phyloP scores from a whole-genome alignment of 768 basidiomycete species.

The Amanita inopinata region DNA sequence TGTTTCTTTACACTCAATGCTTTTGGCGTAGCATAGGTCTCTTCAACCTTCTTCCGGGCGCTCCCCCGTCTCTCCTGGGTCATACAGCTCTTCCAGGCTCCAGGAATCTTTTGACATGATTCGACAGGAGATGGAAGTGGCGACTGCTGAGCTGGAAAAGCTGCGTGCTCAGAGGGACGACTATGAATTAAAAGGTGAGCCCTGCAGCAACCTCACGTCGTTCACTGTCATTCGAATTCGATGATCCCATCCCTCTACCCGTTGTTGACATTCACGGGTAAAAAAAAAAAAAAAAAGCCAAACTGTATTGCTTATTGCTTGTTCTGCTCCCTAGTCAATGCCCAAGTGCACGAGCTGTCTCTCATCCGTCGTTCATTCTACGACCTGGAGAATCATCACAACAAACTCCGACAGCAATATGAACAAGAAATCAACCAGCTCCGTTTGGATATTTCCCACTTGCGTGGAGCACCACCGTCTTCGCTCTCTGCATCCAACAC shows the following conservation, averaged over 20 bases:
- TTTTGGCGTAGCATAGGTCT: constrained; percentile 34
- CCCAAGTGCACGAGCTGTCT: constrained; percentile 72
- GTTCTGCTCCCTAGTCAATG: constrained; percentile 54
- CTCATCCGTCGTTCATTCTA: constrained; percentile 72
- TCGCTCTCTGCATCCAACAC: too few relatives aligned
- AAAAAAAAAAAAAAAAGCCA: too few relatives aligned
- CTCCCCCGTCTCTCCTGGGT: constrained; percentile 25
- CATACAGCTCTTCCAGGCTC: constrained; percentile 29
- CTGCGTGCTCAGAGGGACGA: constrained; percentile 69
- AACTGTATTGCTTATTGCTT: too few relatives aligned
- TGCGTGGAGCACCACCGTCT: constrained; percentile 27
- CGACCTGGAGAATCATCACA: constrained; percentile 73
- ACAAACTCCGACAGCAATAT: constrained; percentile 64
- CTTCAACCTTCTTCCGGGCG: constrained; percentile 33
- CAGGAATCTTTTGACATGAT: constrained; percentile 69
- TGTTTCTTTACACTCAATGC: neutral
- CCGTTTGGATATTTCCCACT: constrained; percentile 48
- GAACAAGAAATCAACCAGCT: constrained; percentile 64
- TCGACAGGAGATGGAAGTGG: constrained; percentile 68
- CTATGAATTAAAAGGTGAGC: constrained; percentile 68
- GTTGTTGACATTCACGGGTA: too few relatives aligned
- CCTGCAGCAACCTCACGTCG: neutral
- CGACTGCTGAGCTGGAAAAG: constrained; percentile 51
- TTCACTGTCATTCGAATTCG: too few relatives aligned
- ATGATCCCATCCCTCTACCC: too few relatives aligned